Conservation (phyloP, 768 basidiomycete genomes). For the Candolleomyces aberdarensis region DNA sequence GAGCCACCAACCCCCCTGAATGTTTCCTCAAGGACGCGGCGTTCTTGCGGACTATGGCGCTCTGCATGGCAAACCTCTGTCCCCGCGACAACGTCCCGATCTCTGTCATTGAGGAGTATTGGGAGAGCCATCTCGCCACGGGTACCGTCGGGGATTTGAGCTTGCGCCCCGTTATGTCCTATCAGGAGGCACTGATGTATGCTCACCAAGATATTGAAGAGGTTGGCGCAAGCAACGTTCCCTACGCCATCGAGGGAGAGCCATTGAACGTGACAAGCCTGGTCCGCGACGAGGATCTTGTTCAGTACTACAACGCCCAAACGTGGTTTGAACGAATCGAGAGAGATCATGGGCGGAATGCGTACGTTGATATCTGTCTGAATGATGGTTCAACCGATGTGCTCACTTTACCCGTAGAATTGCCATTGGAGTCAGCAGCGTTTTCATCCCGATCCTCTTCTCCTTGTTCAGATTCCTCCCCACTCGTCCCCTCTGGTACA, state of each 20-base stretch:
- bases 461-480: conserved; percentile 9
- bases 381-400: neutral
- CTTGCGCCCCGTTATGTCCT: conserved; percentile 5
- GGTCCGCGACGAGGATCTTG: neutral
- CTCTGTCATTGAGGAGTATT: conserved; percentile 8
- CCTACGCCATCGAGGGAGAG: neutral
- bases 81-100: neutral
- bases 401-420: neutral
- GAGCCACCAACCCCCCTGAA: neutral
- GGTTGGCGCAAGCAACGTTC: conserved; percentile 1
- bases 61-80: conserved; percentile 7
- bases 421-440: conserved; percentile 6
- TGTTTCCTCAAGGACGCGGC: conserved; percentile 9
- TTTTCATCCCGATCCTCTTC: conserved; percentile 7
- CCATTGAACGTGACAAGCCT: conserved; percentile 8
- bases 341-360: conserved; percentile 4
- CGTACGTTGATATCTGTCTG: neutral
- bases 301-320: neutral
- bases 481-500: conserved; percentile 6
- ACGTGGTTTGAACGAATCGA: conserved; percentile 5
- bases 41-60: conserved; percentile 5
- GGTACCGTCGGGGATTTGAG: conserved; percentile 5
- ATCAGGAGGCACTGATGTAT: conserved; percentile 3
- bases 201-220: conserved; percentile 5
- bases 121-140: conserved; percentile 11